Conservation (phyloP, 108 stramenopile species). For the Parietichytrium sp. region DNA sequence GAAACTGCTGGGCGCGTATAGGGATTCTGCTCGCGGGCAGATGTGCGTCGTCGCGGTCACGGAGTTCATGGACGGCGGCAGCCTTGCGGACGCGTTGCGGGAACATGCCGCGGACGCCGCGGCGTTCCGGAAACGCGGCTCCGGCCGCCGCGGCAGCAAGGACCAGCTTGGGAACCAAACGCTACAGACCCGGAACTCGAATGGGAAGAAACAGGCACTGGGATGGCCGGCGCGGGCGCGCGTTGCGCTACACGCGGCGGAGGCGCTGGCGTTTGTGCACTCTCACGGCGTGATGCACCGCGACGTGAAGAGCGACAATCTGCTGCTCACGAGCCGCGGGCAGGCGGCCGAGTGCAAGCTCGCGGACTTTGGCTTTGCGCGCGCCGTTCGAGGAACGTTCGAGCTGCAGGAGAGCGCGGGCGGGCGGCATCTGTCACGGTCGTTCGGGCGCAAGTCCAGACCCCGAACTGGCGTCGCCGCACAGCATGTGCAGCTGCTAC, state of each 20-base stretch:
- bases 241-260: not conserved
- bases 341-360: not conserved
- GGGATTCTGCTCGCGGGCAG: not conserved
- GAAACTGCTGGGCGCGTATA: not conserved
- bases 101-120: not conserved
- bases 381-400: not conserved
- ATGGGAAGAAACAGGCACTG: not conserved
- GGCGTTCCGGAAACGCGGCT: too few relatives aligned
- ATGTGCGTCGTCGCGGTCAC: conserved; percentile 28
- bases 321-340: conserved; percentile 20
- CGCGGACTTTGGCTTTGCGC: conserved; percentile 45
- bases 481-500: too few relatives aligned
- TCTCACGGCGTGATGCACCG: conserved; percentile 38
- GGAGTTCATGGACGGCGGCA: conserved; percentile 30
- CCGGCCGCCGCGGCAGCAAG: too few relatives aligned
- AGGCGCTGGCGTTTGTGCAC: conserved; percentile 34
- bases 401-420: conserved; percentile 33
- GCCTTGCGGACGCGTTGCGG: not conserved
- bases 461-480: too few relatives aligned
- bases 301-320: conserved; percentile 42
- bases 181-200: too few relatives aligned
- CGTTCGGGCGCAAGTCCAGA: too few relatives aligned
- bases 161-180: too few relatives aligned
- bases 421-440: too few relatives aligned
- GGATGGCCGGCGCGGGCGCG: conserved; percentile 24